phyloP scores from a whole-genome alignment of 2,329 filamentous ascomycete genomes.

The Ophiostoma triangulosporum region DNA sequence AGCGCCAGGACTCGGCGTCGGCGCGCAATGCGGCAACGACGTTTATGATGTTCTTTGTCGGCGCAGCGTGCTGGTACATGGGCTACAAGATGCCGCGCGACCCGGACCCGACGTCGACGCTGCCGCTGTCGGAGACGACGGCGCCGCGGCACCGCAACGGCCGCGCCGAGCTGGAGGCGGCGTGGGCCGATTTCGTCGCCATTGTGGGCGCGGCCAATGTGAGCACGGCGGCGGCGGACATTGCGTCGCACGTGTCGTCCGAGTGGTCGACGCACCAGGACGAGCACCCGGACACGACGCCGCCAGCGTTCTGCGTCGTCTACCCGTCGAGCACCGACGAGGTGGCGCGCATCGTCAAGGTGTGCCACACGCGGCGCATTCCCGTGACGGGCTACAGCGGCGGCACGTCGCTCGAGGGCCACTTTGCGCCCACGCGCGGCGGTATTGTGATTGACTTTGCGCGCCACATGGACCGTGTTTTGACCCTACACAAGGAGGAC shows the following conservation, averaged over 20 bases:
- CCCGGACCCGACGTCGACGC: conserved; percentile 40
- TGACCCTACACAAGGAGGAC: conserved; percentile 64
- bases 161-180: conserved; percentile 51
- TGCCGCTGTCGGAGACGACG: conserved; percentile 38
- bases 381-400: conserved; percentile 81
- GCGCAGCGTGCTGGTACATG: conserved; percentile 42
- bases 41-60: conserved; percentile 38
- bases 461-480: conserved; percentile 66
- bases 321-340: conserved; percentile 69
- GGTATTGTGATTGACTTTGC: conserved; percentile 74
- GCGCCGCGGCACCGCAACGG: conserved; percentile 44
- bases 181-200: conserved; percentile 54
- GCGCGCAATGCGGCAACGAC: conserved; percentile 32
- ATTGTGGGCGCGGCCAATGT: conserved; percentile 53
- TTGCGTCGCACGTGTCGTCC: conserved; percentile 44
- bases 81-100: conserved; percentile 41
- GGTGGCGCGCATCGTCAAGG: conserved; percentile 74
- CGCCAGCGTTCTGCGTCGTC: conserved; percentile 55
- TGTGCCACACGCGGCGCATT: conserved; percentile 68
- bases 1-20: conserved; percentile 25
- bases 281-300: conserved; percentile 23
- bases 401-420: conserved; percentile 79
- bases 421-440: conserved; percentile 69
- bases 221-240: conserved; percentile 42
- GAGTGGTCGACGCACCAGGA: conserved; percentile 47